A percentile compares a stretch with the other conserved stretches of the same genome.
Conservation (phyloP, 228 moss, liverwort and hornwort genomes). For the Sphagnum magellanicum region DNA sequence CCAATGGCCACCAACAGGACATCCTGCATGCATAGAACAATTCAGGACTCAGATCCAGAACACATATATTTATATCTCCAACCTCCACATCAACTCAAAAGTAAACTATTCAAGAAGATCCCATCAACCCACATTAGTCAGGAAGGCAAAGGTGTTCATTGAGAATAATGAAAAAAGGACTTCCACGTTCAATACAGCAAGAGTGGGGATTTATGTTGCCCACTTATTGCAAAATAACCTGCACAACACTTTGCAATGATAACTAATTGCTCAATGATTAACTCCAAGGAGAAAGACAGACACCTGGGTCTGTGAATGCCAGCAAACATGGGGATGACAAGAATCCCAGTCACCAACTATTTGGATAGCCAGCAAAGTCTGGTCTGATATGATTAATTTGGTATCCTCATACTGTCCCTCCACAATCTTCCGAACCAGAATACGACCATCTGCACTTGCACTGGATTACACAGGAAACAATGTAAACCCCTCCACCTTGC, state of each 20-base stretch:
- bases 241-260: not conserved
- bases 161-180: not conserved
- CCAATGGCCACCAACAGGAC: constrained; percentile 80
- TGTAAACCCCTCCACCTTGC: not conserved
- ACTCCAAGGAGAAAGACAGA: not conserved
- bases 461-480: constrained; percentile 26
- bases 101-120: not conserved
- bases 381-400: constrained; percentile 65
- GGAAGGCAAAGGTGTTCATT: not conserved
- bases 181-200: not conserved
- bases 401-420: constrained; percentile 61
- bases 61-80: not conserved
- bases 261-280: not conserved
- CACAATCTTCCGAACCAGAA: constrained; percentile 79
- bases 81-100: not conserved
- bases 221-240: not conserved
- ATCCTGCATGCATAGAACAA: constrained; percentile 32
- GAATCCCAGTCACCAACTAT: constrained; percentile 79
- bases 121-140: not conserved
- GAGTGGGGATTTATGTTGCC: not conserved
- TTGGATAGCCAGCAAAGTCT: constrained; percentile 71
- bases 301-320: constrained; percentile 84
- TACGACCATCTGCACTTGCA: constrained; percentile 86
- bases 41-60: not conserved
- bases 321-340: constrained; percentile 83